Percentiles rank a stretch among this genome's conserved stretches.
phyloP scores from a whole-genome alignment of 768 basidiomycete species.

The Vararia minispora region DNA sequence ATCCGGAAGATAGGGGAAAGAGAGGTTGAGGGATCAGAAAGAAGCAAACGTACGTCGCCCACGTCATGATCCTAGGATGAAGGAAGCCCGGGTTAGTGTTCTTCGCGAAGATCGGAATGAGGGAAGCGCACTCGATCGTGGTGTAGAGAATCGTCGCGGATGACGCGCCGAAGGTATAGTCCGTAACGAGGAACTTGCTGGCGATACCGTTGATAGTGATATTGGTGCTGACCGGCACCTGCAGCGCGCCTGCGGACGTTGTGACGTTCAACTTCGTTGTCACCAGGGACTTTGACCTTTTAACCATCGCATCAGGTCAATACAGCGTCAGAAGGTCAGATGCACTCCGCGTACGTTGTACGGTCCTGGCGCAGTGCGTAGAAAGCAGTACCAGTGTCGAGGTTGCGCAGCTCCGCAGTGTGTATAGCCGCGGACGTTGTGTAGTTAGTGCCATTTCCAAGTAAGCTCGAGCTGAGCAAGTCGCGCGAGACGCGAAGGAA shows the following conservation, averaged over 20 bases:
- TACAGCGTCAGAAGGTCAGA: neutral
- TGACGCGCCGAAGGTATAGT: slow-evolving; percentile 32
- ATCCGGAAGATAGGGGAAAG: too few species aligned
- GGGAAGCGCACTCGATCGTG: slow-evolving; percentile 30
- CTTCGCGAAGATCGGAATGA: neutral
- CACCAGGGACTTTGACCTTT: slow-evolving; percentile 32
- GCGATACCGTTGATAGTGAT: slow-evolving; percentile 36
- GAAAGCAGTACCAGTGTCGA: slow-evolving; percentile 31
- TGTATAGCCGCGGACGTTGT: slow-evolving; percentile 33
- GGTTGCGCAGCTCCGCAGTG: slow-evolving; percentile 37
- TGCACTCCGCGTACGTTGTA: slow-evolving; percentile 25
- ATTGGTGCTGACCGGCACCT: slow-evolving; percentile 27
- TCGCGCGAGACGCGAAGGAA: slow-evolving; percentile 43
- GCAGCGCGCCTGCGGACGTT: slow-evolving; percentile 29
- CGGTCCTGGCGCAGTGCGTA: slow-evolving; percentile 37
- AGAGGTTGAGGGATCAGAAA: too few species aligned
- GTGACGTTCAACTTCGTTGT: slow-evolving; percentile 31
- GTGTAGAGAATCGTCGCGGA: slow-evolving; percentile 30
- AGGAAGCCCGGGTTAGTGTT: too few species aligned
- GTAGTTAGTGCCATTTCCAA: slow-evolving; percentile 40
- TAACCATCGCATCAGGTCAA: neutral
- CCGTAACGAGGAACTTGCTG: slow-evolving; percentile 38
- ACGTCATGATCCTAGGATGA: slow-evolving; percentile 44
- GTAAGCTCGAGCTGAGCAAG: slow-evolving; percentile 29
- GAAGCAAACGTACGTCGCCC: slow-evolving; percentile 35